Base-by-base conservation (phyloP, 495 filamentous ascomycete species). In the Penicillium canescens region DNA sequence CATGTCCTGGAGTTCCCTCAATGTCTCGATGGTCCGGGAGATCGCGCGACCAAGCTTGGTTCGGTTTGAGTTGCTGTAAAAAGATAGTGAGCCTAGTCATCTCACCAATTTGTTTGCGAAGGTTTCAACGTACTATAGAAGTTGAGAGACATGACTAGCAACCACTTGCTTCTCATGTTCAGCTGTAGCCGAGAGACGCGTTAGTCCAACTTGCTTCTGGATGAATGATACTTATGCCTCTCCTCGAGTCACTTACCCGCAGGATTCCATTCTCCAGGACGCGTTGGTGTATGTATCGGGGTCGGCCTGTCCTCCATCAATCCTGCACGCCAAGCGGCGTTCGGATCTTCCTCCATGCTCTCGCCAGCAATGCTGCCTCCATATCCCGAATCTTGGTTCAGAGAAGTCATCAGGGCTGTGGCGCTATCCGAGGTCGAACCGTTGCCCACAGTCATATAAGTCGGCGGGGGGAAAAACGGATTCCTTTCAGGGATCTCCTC, bases 381-480 rank as follows among this genome's bases (percentile, higher is more conserved):
- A 64, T 98, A 98, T 12, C 94, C 94, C 16, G 92, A 96, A 62
- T 98, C 94, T 42, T 86, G 75, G 50, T 96, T 89, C 28, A 96
- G 65, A 39, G 85, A 75, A 66, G 82, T 69, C 76, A 87, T 78
- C 75, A 95, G 62, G 72, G 82, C 76, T 55, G 84, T 72, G 6
- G 86, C 85, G 61, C 84, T 87, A 52, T 91, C 83, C 45, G 92
- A 91, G 33, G 88, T 86, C 38, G 87, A 86, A 24, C 91, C 91
- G 57, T 80, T 84, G 40, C 92, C 92, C 34, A 96, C 91, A 9
- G 90, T 96, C 87, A 93, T 88, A 71, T 92, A 96, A 13, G 78
- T 75, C 33, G 88, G 88, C 50, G 72, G 70, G 56, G 70, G 60
- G 50, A 66, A 53, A 53, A 70, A 69, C 47, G 68, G 68, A 57